Evolutionary conservation across 164 flowering plant species (phyloP).

Genomic region (Magnolia sinica): DNA sequence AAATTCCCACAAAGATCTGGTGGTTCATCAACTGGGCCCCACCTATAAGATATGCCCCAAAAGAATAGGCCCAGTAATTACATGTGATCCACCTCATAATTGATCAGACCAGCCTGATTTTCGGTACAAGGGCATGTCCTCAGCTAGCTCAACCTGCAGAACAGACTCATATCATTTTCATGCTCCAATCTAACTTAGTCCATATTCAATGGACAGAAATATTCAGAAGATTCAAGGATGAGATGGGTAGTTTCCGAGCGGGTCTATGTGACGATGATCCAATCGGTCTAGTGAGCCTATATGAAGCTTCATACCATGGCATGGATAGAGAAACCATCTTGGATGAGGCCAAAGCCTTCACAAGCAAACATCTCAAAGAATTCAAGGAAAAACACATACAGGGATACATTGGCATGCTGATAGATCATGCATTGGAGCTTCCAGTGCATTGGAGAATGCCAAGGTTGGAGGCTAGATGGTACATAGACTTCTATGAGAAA

Average conservation of each 20-base stretch:
- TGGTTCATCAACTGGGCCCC: too few relatives aligned
- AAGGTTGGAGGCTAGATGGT: constrained; percentile 24
- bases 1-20: too few relatives aligned
- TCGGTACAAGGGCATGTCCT: too few relatives aligned
- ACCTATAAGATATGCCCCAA: too few relatives aligned
- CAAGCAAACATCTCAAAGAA: constrained; percentile 22
- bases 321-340: constrained; percentile 44
- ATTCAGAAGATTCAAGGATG: constrained; percentile 28
- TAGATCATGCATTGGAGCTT: constrained; percentile 24
- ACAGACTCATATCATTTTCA: too few relatives aligned
- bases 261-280: constrained; percentile 15
- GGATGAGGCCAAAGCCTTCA: constrained; percentile 37
- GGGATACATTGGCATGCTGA: constrained; percentile 9
- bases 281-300: constrained; percentile 26
- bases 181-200: too few relatives aligned
- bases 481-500: constrained; percentile 12
- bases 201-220: constrained; percentile 13
- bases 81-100: too few relatives aligned
- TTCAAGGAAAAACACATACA: neutral
- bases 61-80: too few relatives aligned
- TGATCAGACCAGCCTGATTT: too few relatives aligned
- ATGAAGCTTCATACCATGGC: constrained; percentile 33
- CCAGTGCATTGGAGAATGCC: constrained; percentile 46
- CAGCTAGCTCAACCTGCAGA: too few relatives aligned
- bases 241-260: constrained; percentile 20